These are phyloP conservation scores for Jackrogersella multiformis DNA, from an alignment of 495 filamentous ascomycete genomes.

Conservation along the genomic window DNA sequence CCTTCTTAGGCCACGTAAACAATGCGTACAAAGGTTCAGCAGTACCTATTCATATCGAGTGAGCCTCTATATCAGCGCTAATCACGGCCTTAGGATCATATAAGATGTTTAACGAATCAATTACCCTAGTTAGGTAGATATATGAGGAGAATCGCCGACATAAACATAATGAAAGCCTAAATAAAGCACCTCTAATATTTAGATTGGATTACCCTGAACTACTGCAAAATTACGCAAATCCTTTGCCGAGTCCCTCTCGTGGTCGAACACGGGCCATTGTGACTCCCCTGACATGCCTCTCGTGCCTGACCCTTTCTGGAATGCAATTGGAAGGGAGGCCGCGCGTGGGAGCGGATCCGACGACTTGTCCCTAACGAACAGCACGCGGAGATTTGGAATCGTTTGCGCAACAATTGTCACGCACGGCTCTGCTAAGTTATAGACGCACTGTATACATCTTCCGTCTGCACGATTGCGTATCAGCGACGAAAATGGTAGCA, in stretches of 20 bases:
- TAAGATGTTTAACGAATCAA: no score
- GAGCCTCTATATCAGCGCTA: no score
- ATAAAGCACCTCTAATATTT: no score
- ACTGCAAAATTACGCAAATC: conserved; percentile 19
- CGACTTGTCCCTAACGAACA: conserved; percentile 1
- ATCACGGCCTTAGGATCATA: no score
- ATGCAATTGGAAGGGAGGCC: not conserved
- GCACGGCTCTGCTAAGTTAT: conserved; percentile 22
- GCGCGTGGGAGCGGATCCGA: not conserved
- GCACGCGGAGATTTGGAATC: conserved; percentile 20
- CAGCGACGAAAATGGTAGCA: not conserved
- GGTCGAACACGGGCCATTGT: not conserved
- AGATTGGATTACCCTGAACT: no score
- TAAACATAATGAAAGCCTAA: no score
- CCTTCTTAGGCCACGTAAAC: no score
- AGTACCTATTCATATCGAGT: no score
- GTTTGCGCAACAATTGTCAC: conserved; percentile 20
- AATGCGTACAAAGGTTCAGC: no score
- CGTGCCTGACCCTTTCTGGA: conserved; percentile 14
- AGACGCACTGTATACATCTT: conserved; percentile 25
- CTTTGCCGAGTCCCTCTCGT: conserved; percentile 17
- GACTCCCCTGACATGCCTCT: conserved; percentile 6
- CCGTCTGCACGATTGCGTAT: not conserved
- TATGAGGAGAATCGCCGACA: no score
- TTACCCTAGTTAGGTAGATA: no score